Conservation (phyloP, 2,329 filamentous ascomycete genomes). For the Fusarium sacchari region DNA sequence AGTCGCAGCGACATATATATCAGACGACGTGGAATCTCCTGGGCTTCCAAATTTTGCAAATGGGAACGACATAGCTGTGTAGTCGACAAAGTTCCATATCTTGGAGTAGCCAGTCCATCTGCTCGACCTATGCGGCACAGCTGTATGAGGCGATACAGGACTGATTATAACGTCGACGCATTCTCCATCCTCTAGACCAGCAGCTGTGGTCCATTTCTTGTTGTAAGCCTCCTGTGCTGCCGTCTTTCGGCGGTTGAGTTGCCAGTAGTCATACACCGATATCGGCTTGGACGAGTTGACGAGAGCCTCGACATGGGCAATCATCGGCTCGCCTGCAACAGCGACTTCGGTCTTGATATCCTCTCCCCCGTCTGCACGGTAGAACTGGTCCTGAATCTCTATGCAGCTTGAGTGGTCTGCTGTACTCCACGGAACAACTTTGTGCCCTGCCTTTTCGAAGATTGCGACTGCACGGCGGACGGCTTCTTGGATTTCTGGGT, state of each 20-base stretch:
- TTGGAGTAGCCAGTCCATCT: conserved; percentile 1
- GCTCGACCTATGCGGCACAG: not conserved
- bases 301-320: not conserved
- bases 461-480: not conserved
- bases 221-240: not conserved
- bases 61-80: not conserved
- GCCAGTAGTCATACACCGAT: not conserved
- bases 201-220: not conserved
- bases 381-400: not conserved
- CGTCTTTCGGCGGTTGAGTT: not conserved
- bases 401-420: not conserved
- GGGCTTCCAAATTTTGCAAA: not conserved
- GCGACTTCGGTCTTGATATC: not conserved
- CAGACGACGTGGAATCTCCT: not conserved
- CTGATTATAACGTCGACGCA: not conserved
- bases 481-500: not conserved
- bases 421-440: not conserved
- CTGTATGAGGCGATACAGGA: not conserved
- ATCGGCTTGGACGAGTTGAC: not conserved
- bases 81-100: not conserved
- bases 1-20: not conserved
- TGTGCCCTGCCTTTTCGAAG: not conserved
- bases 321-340: not conserved
- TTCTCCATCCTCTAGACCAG: not conserved
- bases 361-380: not conserved